Evolutionary conservation across 441 rosid species (phyloP).

Genomic region (Aleurites moluccanus): DNA sequence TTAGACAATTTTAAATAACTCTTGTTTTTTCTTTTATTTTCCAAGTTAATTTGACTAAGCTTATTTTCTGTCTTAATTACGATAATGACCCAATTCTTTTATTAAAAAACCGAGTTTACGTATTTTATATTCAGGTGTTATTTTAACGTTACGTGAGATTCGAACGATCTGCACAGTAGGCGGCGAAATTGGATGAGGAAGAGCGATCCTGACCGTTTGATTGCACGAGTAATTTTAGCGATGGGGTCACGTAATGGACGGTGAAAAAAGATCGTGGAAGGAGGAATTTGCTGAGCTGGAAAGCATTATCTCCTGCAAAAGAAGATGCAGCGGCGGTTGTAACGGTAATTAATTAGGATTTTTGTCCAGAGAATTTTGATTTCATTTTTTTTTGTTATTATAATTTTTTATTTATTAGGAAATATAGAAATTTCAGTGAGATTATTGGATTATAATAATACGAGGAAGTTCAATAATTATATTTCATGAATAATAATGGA

Average conservation of each 20-base stretch:
- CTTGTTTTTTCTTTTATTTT: not conserved
- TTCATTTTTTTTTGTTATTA: not conserved
- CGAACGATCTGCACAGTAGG: not conserved
- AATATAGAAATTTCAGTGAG: not conserved
- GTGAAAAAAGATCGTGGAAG: not conserved
- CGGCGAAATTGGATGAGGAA: slow-evolving; percentile 10
- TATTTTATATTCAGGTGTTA: not conserved
- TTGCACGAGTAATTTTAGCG: not conserved
- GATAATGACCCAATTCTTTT: slow-evolving; percentile 6
- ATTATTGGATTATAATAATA: not conserved
- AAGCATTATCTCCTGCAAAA: not conserved
- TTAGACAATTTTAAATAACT: slow-evolving; percentile 8
- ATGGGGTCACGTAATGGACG: slow-evolving; percentile 2
- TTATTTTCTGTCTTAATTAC: slow-evolving; percentile 1
- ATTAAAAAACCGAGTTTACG: not conserved
- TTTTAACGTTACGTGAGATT: slow-evolving; percentile 13
- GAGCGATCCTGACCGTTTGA: slow-evolving; percentile 10
- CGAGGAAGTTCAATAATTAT: not conserved
- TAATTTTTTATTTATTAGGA: not conserved
- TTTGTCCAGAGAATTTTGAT: not conserved
- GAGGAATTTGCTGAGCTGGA: slow-evolving; percentile 9
- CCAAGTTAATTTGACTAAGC: not conserved
- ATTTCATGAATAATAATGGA: not conserved
- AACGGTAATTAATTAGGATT: slow-evolving; percentile 18
- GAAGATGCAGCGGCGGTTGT: not conserved